Evolutionary conservation across 192 early-diverging fungal species (phyloP).

Genomic region (Entomortierella parvispora): DNA sequence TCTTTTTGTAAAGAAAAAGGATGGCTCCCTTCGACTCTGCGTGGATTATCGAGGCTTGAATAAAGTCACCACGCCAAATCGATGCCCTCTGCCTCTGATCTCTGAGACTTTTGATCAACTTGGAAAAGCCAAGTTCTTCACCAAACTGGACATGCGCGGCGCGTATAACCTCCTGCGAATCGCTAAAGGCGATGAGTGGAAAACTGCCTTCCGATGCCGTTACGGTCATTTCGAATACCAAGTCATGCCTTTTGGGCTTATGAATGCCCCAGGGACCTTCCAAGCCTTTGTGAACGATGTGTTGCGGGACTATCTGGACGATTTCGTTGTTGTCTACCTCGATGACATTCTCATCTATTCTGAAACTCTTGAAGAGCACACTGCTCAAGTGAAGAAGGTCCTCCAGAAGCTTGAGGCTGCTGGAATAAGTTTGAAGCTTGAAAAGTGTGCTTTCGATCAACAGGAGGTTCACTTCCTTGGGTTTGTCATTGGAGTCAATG

Average conservation of each 20-base stretch:
- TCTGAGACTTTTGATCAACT: constrained; percentile 56
- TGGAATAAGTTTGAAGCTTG: constrained; percentile 17
- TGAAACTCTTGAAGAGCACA: constrained; percentile 46
- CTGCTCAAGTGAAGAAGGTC: constrained; percentile 22
- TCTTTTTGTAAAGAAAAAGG: constrained; percentile 30
- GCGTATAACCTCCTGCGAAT: constrained; percentile 61
- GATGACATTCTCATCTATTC: constrained; percentile 65
- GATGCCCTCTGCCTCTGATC: constrained; percentile 62
- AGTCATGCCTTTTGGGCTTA: constrained; percentile 54
- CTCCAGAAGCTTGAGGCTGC: constrained; percentile 21
- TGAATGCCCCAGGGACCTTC: constrained; percentile 55
- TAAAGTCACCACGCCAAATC: constrained; percentile 56
- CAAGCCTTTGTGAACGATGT: constrained; percentile 56
- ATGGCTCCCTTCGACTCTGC: constrained; percentile 29
- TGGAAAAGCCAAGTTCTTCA: constrained; percentile 44
- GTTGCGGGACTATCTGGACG: constrained; percentile 23
- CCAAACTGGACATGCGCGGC: constrained; percentile 53
- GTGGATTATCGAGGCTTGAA: constrained; percentile 63
- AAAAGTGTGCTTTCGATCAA: constrained; percentile 40
- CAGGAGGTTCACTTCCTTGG: constrained; percentile 26
- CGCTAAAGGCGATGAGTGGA: constrained; percentile 38
- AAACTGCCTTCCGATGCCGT: constrained; percentile 51
- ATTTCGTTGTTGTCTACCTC: constrained; percentile 41
- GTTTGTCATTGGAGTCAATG: constrained; percentile 12
- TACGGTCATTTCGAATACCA: constrained; percentile 48